These are phyloP conservation scores for Vigna mungo DNA, from an alignment of 306 rosid genomes.

Conservation along the genomic window DNA sequence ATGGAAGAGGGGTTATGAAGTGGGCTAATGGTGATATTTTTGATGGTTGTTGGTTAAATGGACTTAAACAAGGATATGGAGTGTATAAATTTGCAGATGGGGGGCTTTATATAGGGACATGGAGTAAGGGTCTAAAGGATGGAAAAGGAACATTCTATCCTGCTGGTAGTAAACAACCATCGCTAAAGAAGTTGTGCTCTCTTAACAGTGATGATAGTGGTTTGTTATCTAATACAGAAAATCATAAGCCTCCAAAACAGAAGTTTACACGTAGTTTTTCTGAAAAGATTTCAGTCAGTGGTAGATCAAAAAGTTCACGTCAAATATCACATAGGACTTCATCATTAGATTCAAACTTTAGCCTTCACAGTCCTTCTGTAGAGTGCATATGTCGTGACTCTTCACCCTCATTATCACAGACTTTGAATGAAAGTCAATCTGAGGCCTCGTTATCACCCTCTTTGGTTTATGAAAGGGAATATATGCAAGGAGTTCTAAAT, in stretches of 20 bases:
- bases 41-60: conserved; percentile 84
- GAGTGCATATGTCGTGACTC: conserved; percentile 53
- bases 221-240: conserved; percentile 48
- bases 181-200: conserved; percentile 66
- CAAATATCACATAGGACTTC: conserved; percentile 58
- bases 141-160: conserved; percentile 95
- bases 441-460: conserved; percentile 42
- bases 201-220: conserved; percentile 43
- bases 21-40: conserved; percentile 82
- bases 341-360: conserved; percentile 51
- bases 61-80: conserved; percentile 82
- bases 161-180: conserved; percentile 69
- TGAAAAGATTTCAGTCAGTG: conserved; percentile 54
- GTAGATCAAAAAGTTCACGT: conserved; percentile 54
- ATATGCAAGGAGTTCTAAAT: conserved; percentile 89
- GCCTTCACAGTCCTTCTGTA: conserved; percentile 40
- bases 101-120: conserved; percentile 81
- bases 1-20: conserved; percentile 93
- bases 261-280: conserved; percentile 66
- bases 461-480: conserved; percentile 76
- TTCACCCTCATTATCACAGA: conserved; percentile 41
- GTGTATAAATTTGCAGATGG: conserved; percentile 79
- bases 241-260: conserved; percentile 44
- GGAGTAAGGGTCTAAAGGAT: conserved; percentile 90
- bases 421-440: conserved; percentile 52